Evolutionary conservation across 768 basidiomycete genomes (phyloP).

Genomic region (Calocera cornea): DNA sequence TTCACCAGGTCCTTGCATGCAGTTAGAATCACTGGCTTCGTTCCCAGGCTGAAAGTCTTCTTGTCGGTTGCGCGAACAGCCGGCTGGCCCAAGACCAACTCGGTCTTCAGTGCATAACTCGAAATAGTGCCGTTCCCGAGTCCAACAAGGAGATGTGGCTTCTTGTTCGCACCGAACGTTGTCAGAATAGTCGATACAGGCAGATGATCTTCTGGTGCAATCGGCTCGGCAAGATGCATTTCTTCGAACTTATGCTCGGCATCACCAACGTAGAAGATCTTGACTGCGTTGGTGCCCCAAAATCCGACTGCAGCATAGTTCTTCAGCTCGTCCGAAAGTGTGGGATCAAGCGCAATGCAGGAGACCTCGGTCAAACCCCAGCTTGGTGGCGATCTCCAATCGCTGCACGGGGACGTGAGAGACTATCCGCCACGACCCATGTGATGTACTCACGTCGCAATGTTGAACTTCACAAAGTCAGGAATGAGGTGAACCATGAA

Average conservation of each 20-base stretch:
- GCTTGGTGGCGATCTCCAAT: neutral
- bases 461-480: neutral
- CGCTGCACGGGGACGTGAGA: neutral
- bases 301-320: conserved; percentile 49
- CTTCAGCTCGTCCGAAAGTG: conserved; percentile 36
- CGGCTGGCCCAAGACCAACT: neutral
- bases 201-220: conserved; percentile 24
- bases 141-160: conserved; percentile 45
- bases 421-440: neutral
- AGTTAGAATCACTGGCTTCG: conserved; percentile 48
- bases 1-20: conserved; percentile 34
- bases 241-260: conserved; percentile 3
- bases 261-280: conserved; percentile 37
- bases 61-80: conserved; percentile 25
- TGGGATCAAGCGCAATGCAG: conserved; percentile 49
- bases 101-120: conserved; percentile 33
- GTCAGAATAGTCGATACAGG: conserved; percentile 37
- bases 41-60: conserved; percentile 53
- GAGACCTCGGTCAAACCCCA: conserved; percentile 41
- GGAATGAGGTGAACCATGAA: neutral
- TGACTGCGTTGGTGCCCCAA: conserved; percentile 56
- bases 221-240: conserved; percentile 23
- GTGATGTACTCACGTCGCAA: neutral
- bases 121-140: conserved; percentile 62
- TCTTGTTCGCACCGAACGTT: conserved; percentile 39